Evolutionary conservation across 805 yeast species (phyloP).

Genomic region (Candida xyloterini): DNA sequence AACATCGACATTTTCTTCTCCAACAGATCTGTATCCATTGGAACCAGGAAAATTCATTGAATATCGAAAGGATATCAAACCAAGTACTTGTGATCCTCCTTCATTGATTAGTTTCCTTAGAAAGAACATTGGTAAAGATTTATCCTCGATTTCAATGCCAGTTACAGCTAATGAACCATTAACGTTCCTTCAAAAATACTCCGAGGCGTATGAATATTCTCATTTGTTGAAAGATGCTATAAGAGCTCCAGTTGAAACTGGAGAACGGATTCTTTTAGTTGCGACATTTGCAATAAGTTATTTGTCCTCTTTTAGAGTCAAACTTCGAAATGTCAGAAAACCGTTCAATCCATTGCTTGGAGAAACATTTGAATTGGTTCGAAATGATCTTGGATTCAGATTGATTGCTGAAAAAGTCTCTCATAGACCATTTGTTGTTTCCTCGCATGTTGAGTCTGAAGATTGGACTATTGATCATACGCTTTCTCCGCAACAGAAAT

Average conservation of each 20-base stretch:
- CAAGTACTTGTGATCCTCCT: slow-evolving; percentile 71
- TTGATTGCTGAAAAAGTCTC: slow-evolving; percentile 79
- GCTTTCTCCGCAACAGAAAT: slow-evolving; percentile 78
- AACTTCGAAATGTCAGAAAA: slow-evolving; percentile 74
- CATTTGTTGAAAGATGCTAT: slow-evolving; percentile 62
- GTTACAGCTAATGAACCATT: slow-evolving; percentile 92
- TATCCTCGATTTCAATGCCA: slow-evolving; percentile 86
- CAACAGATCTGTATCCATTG: slow-evolving; percentile 61
- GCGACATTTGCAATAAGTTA: slow-evolving; percentile 82
- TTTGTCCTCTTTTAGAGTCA: slow-evolving; percentile 67
- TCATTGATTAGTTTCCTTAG: slow-evolving; percentile 74
- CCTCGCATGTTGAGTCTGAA: slow-evolving; percentile 68
- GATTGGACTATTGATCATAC: slow-evolving; percentile 66
- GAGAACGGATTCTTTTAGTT: slow-evolving; percentile 60
- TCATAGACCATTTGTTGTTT: slow-evolving; percentile 86
- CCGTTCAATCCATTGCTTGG: slow-evolving; percentile 95
- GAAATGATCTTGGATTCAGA: slow-evolving; percentile 78
- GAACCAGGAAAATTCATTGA: slow-evolving; percentile 44
- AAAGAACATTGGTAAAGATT: slow-evolving; percentile 89
- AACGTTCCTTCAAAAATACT: slow-evolving; percentile 71
- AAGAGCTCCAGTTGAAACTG: slow-evolving; percentile 42
- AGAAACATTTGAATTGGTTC: slow-evolving; percentile 85
- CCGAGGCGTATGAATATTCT: slow-evolving; percentile 79
- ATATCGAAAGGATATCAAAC: slow-evolving; percentile 58
- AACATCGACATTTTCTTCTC: background rate